Conservation (phyloP, 1,139 yeast species). For the Pichia norvegensis region DNA sequence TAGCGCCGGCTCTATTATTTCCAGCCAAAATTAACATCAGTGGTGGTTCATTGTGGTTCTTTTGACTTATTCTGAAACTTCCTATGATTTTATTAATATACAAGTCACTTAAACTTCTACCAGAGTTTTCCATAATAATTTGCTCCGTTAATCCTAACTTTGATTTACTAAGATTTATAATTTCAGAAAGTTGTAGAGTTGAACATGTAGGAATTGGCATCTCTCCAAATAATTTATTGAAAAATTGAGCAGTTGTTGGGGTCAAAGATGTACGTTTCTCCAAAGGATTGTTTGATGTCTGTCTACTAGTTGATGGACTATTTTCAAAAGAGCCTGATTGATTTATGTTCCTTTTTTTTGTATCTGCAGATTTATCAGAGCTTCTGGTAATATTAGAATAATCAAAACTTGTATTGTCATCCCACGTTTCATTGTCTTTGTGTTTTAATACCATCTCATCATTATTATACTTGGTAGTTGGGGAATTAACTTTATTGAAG, state of each 20-base stretch:
- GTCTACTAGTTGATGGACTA: slow-evolving; percentile 1
- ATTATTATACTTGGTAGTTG: slow-evolving; percentile 47
- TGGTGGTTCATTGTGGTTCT: slow-evolving; percentile 71
- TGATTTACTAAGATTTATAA: slow-evolving; percentile 55
- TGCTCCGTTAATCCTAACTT: slow-evolving; percentile 43
- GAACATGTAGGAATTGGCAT: slow-evolving; percentile 53
- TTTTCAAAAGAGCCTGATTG: neutral
- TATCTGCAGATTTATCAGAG: too few species aligned
- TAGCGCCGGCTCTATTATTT: slow-evolving; percentile 62
- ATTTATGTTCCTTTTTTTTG: neutral
- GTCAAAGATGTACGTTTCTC: slow-evolving; percentile 8
- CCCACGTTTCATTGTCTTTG: slow-evolving; percentile 49
- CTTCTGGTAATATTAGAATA: slow-evolving; percentile 4
- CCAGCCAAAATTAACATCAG: slow-evolving; percentile 67
- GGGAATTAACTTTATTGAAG: slow-evolving; percentile 45
- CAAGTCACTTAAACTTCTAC: slow-evolving; percentile 55
- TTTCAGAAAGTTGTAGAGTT: slow-evolving; percentile 75
- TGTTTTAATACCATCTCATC: slow-evolving; percentile 68
- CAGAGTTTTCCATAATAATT: slow-evolving; percentile 61
- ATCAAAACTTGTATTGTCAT: slow-evolving; percentile 22
- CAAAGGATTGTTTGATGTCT: slow-evolving; percentile 5
- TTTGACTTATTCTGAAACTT: slow-evolving; percentile 31
- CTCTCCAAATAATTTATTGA: slow-evolving; percentile 3
- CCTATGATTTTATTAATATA: slow-evolving; percentile 66
- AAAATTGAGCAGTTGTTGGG: slow-evolving; percentile 9